Percentiles rank a stretch among this genome's conserved stretches.
Conservation (phyloP, 129 eudicot genomes). For the Rutidosis leptorrhynchoides region DNA sequence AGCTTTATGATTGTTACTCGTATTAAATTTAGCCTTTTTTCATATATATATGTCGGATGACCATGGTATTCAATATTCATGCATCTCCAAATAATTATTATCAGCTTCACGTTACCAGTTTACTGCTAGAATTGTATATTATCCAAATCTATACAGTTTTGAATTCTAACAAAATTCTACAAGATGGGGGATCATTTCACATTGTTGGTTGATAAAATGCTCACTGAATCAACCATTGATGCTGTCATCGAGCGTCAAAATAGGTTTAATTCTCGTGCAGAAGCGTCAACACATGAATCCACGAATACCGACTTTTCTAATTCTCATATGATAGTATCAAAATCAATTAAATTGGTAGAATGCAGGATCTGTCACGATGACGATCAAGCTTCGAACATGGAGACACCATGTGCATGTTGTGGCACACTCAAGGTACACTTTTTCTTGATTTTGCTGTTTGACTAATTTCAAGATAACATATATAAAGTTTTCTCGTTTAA, state of each 20-base stretch:
- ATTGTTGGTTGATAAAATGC: slow-evolving; percentile 48
- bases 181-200: slow-evolving; percentile 55
- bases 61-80: slow-evolving; percentile 6
- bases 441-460: neutral
- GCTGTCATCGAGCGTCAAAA: slow-evolving; percentile 40
- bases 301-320: slow-evolving; percentile 32
- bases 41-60: neutral
- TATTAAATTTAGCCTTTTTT: neutral
- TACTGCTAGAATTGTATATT: slow-evolving; percentile 20
- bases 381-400: slow-evolving; percentile 65
- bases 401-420: slow-evolving; percentile 65
- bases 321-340: slow-evolving; percentile 42
- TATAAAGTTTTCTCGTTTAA: neutral
- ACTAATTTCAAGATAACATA: neutral
- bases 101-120: too few species aligned
- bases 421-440: slow-evolving; percentile 60
- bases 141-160: neutral
- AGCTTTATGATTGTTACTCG: neutral
- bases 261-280: slow-evolving; percentile 11
- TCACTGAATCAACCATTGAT: slow-evolving; percentile 49
- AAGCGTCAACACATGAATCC: slow-evolving; percentile 16
- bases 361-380: slow-evolving; percentile 81
- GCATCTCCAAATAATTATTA: slow-evolving; percentile 1
- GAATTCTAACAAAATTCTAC: neutral
- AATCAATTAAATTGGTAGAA: slow-evolving; percentile 38